A percentile compares a stretch with the other conserved stretches of the same genome.
Conservation (phyloP, 208 protist species). For the Borovskyia barvae region DNA sequence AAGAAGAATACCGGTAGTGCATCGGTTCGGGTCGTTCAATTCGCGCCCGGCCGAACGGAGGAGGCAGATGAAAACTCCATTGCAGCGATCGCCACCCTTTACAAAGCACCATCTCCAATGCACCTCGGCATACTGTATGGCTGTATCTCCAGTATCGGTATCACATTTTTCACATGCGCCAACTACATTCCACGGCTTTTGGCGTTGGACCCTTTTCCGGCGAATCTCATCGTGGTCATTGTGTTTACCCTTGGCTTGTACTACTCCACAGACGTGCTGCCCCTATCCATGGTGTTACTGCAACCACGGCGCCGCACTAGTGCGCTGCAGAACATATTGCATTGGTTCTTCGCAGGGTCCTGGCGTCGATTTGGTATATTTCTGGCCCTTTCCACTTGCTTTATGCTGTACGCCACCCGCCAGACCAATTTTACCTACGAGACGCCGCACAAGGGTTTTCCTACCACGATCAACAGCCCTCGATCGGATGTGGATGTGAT, state of each 20-base stretch:
- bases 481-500: slow-evolving; percentile 36
- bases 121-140: slow-evolving; percentile 56
- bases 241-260: slow-evolving; percentile 48
- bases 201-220: slow-evolving; percentile 66
- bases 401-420: slow-evolving; percentile 66
- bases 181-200: slow-evolving; percentile 77
- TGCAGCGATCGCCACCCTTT: slow-evolving; percentile 38
- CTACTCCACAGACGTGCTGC: slow-evolving; percentile 50
- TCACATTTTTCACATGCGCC: slow-evolving; percentile 60
- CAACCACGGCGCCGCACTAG: slow-evolving; percentile 3
- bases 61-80: slow-evolving; percentile 40
- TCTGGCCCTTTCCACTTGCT: slow-evolving; percentile 24
- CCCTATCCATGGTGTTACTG: slow-evolving; percentile 34
- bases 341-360: slow-evolving; percentile 20
- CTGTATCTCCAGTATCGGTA: slow-evolving; percentile 23
- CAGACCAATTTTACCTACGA: slow-evolving; percentile 75
- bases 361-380: slow-evolving; percentile 35
- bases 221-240: slow-evolving; percentile 39
- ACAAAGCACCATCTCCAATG: slow-evolving; percentile 24
- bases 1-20: no score
- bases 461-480: slow-evolving; percentile 38
- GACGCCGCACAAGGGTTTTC: slow-evolving; percentile 41
- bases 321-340: slow-evolving; percentile 15
- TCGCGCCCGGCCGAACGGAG: slow-evolving; percentile 26
- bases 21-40: slow-evolving; percentile 14